Base-by-base conservation (phyloP, 179 eudicot species). In the Nepenthes alata region DNA sequence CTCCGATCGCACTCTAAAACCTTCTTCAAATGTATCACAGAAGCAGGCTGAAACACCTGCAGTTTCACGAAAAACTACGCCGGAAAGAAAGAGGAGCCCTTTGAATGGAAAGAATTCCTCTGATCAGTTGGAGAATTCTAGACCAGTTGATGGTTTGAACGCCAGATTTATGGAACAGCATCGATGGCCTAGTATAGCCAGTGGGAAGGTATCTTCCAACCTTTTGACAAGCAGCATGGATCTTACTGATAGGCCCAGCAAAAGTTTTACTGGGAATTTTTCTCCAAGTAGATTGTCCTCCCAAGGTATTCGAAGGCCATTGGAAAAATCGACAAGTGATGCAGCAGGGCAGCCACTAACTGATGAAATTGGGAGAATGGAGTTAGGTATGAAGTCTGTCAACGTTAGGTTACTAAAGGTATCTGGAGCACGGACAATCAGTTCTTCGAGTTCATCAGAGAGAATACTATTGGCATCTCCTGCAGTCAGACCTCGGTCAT, bases 31-130 rank as follows among this genome's bases (percentile, higher is more conserved):
- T 80, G 84, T 76, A 55, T 75, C 86, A 5, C 84, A 71, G 14
- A 82, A 72, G 59, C 78, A 73, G 70, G 77, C 67, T 55, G 81
- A 81, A 66, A 53, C 74, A 12, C 62, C 80, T 9, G 62, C 78
- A 34, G 64, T 52, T 66, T 62, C 75, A 0, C 70, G 94, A 57
- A 90, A 83, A 70, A 51, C 85, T 61, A 93, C 95, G 4, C 90
- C 94, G 0, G 95, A 89, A 75, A 89, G 97, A 71, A 88, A 77
- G 78, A 71, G 86, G 58, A 89, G 88, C 47, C 97, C 95, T 9
- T 77, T 83, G 58, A 90, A 78, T 66, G 99, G 89, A 45, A 87
- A 82, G 73, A 82, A 76, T 66, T 75, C 67, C 4, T 16, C 78
- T 58, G 86, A 87, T 69, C 93, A 81, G 34, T 75, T 83, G 3